phyloP scores from a whole-genome alignment of 2,329 filamentous ascomycete species.

The Aspergillus amoenus region DNA sequence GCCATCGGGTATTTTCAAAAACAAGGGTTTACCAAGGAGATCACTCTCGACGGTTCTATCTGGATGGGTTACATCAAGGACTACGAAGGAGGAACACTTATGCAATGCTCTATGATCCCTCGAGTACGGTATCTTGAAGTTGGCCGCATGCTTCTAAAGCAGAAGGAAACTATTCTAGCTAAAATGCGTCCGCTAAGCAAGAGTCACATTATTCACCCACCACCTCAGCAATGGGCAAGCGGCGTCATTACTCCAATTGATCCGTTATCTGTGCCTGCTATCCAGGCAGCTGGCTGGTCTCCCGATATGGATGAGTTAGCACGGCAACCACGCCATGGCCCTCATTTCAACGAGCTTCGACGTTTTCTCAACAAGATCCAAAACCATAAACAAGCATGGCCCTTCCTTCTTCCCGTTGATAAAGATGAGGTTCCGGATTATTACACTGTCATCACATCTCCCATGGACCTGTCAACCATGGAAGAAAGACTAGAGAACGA shows the following conservation, averaged over 20 bases:
- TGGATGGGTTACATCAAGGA: slow-evolving; percentile 99
- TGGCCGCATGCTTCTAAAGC: slow-evolving; percentile 91
- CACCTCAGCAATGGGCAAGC: slow-evolving; percentile 81
- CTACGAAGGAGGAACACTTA: slow-evolving; percentile 97
- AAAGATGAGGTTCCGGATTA: slow-evolving; percentile 95
- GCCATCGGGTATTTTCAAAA: slow-evolving; percentile 99
- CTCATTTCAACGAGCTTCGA: slow-evolving; percentile 90
- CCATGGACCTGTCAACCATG: slow-evolving; percentile 96
- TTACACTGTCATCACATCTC: slow-evolving; percentile 96
- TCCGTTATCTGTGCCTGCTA: slow-evolving; percentile 80
- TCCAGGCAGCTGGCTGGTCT: slow-evolving; percentile 90
- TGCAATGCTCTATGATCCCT: slow-evolving; percentile 98
- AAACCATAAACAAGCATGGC: slow-evolving; percentile 90
- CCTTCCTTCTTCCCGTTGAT: slow-evolving; percentile 90
- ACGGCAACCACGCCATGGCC: slow-evolving; percentile 89
- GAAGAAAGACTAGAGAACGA: slow-evolving; percentile 92
- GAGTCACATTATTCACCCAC: slow-evolving; percentile 80
- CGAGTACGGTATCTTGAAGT: slow-evolving; percentile 90
- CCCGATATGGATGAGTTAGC: slow-evolving; percentile 97
- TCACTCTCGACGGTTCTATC: slow-evolving; percentile 80
- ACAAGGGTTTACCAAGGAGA: slow-evolving; percentile 97
- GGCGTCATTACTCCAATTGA: slow-evolving; percentile 70
- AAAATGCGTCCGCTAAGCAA: slow-evolving; percentile 92
- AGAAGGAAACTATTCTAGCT: slow-evolving; percentile 90
- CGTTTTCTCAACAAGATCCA: slow-evolving; percentile 93